Percentiles rank a stretch among this genome's conserved stretches.
These are phyloP conservation scores for Fragaria ananassa DNA, from an alignment of 306 rosid genomes.

Conservation along the genomic window DNA sequence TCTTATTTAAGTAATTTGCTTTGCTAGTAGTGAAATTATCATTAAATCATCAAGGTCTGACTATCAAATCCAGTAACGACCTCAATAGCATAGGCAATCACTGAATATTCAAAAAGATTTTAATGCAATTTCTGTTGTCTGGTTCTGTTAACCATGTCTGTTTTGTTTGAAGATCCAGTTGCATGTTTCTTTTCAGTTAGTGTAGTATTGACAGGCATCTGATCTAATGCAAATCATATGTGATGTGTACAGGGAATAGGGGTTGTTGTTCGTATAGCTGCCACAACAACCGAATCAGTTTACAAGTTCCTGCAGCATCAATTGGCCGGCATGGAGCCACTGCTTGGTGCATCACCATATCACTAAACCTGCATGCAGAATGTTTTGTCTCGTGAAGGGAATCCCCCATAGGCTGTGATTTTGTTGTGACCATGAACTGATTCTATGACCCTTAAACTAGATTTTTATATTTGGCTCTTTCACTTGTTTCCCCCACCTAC, in stretches of 20 bases:
- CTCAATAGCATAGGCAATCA: background rate
- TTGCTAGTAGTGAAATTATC: background rate
- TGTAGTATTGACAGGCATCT: background rate
- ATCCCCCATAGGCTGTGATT: background rate
- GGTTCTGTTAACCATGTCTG: background rate
- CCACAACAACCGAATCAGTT: constrained; percentile 81
- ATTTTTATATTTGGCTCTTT: background rate
- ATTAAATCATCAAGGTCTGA: background rate
- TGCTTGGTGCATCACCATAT: constrained; percentile 77
- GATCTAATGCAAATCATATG: background rate
- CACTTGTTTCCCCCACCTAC: background rate
- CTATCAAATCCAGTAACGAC: background rate
- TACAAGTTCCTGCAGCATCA: constrained; percentile 65
- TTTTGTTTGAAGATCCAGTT: background rate
- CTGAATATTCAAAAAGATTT: background rate
- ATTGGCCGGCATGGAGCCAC: constrained; percentile 66
- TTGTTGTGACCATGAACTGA: background rate
- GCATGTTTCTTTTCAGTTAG: background rate
- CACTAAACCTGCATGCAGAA: constrained; percentile 24
- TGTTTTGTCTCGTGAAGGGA: background rate
- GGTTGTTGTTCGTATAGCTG: constrained; percentile 75
- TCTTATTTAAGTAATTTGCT: background rate
- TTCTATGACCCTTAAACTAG: background rate
- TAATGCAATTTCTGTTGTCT: background rate
- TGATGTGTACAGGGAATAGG: constrained; percentile 54